Evolutionary conservation across 805 yeast genomes (phyloP), one percentile per base, ranked within the genome.

Genomic region (Hagleromyces aurorensis): DNA sequence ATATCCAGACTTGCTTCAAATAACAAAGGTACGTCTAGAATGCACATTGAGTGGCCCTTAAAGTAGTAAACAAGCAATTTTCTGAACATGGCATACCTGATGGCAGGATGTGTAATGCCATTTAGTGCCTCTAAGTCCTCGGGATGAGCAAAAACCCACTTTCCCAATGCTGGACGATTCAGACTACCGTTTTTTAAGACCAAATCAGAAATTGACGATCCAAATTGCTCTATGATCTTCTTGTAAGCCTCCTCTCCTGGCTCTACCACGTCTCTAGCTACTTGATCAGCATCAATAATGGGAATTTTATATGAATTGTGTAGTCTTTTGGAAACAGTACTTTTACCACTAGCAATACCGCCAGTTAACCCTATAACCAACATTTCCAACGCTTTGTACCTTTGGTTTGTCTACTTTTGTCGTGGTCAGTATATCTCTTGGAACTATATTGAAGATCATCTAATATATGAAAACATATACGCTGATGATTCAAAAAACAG

Each of bases 301-400:
- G 79, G 67, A 4, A 81, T 36, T 2, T 62, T 49, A 46, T 76
- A 67, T 7, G 71, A 57, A 7, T 71, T 69, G 4, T 54, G 38
- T 7, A 91, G 58, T 19, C 70, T 55, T 11, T 59, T 49, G 0
- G 96, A 83, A 0, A 83, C 96, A 0, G 97, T 89, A 12, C 94
- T 79, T 49, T 91, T 91, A 3, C 99, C 99, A n/a, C 91, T 70
- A 4, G 96, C 95, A 28, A 91, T 91, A 2, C 96, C 96, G 2
- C 99, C 99, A 0, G 98, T 91, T n/a, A 91, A 69, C 1, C 99
- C 99, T 5, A 91, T 70, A 18, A 91, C 69, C 25, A 91, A 69
- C 98, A 91, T 89, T 15, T n/a, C n/a, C n/a, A n/a, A n/a, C n/a
- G n/a, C n/a, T n/a, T n/a, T n/a, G n/a, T n/a, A n/a, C n/a, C n/a